Percentiles rank a stretch among this genome's conserved stretches.
Evolutionary conservation across 176 grass and related monocot species (phyloP).

Genomic region (Oryza meyeriana): DNA sequence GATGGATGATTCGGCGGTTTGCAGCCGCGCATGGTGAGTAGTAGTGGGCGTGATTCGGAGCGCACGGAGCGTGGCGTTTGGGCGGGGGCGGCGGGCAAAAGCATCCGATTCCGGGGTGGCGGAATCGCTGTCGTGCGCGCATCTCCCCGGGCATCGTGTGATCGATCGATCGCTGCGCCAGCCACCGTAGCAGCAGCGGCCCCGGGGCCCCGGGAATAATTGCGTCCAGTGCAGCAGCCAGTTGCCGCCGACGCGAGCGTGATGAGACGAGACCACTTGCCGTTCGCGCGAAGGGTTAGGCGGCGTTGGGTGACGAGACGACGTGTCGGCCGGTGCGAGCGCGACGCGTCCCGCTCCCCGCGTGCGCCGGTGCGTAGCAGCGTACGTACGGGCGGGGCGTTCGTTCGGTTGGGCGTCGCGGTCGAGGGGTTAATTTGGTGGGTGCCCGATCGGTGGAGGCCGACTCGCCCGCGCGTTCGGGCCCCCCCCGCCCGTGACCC

Average conservation of each 20-base stretch:
- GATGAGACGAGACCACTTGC: background rate
- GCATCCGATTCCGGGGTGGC: constrained; percentile 16
- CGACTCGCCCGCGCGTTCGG: background rate
- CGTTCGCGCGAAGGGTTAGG: no score
- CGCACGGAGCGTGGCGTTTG: background rate
- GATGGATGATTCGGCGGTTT: background rate
- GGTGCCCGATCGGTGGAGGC: background rate
- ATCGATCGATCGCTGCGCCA: background rate
- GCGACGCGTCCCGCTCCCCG: background rate
- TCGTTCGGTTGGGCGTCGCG: constrained; percentile 32
- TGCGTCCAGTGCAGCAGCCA: background rate
- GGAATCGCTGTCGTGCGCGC: background rate
- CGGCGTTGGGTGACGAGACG: background rate
- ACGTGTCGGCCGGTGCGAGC: background rate
- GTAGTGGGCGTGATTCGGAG: background rate
- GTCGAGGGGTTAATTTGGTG: background rate
- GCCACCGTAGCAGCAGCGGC: background rate
- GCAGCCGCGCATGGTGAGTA: background rate
- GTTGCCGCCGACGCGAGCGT: background rate
- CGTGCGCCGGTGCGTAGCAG: no score
- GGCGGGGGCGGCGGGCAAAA: background rate
- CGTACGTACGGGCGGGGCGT: background rate
- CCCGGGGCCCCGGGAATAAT: constrained; percentile 8
- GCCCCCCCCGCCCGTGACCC: background rate
- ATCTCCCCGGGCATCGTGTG: background rate